These are phyloP conservation scores for Penicillium palitans DNA, from an alignment of 2,329 filamentous ascomycete genomes.

Conservation along the genomic window DNA sequence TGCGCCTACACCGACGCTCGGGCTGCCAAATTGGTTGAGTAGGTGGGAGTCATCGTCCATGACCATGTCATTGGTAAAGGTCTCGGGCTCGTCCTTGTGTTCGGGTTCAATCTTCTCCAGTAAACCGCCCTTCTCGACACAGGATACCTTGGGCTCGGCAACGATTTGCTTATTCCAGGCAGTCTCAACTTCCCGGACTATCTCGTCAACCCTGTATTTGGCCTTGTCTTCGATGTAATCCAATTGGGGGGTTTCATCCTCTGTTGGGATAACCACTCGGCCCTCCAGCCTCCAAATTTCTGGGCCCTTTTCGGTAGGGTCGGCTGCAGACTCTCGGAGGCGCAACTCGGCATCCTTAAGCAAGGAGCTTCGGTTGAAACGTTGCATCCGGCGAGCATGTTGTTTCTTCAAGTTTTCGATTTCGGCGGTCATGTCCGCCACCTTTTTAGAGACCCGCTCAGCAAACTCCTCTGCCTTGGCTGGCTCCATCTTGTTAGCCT, in stretches of 20 bases:
- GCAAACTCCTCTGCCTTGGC: constrained; percentile 83
- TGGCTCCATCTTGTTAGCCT: constrained; percentile 65
- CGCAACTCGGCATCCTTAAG: constrained; percentile 75
- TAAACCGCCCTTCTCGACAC: constrained; percentile 75
- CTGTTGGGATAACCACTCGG: constrained; percentile 34
- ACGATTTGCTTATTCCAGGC: constrained; percentile 67
- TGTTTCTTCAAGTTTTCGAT: constrained; percentile 80
- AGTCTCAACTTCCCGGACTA: constrained; percentile 72
- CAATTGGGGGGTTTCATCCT: constrained; percentile 38
- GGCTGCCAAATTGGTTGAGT: constrained; percentile 38
- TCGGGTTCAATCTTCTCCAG: constrained; percentile 55
- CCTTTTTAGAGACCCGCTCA: constrained; percentile 70
- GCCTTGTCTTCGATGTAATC: constrained; percentile 45
- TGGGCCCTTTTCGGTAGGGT: constrained; percentile 54
- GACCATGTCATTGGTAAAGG: constrained; percentile 33
- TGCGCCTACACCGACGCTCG: constrained; percentile 14
- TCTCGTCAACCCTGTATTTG: constrained; percentile 61
- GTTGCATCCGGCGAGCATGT: constrained; percentile 73
- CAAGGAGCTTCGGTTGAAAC: constrained; percentile 68
- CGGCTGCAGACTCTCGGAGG: constrained; percentile 65
- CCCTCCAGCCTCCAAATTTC: constrained; percentile 67
- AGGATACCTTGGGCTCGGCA: constrained; percentile 63
- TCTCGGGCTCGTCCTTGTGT: constrained; percentile 36
- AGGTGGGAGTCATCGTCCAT: constrained; percentile 37
- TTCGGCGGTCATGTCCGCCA: constrained; percentile 73